A percentile compares a stretch with the other conserved stretches of the same genome.
Evolutionary conservation across 1,139 yeast genomes (phyloP).

Genomic region (Geotrichum klebahnii): DNA sequence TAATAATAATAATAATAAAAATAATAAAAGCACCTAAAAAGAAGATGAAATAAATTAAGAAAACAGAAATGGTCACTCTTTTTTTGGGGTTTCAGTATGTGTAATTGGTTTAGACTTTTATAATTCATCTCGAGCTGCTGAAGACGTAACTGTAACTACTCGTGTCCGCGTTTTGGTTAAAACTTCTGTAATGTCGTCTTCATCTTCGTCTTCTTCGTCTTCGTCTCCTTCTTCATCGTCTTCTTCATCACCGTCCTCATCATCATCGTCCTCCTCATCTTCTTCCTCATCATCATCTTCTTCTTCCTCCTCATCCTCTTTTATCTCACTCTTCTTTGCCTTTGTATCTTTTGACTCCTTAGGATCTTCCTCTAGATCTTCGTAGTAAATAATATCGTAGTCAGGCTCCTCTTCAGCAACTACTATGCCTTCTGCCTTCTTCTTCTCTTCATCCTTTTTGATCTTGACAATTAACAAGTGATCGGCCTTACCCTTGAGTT

Average conservation of each 20-base stretch:
- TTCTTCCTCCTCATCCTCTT: neutral
- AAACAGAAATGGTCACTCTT: no score
- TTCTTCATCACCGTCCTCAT: neutral
- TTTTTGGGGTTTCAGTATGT: no score
- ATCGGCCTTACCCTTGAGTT: slow-evolving; percentile 78
- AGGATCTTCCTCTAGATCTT: slow-evolving; percentile 23
- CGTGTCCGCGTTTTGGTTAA: no score
- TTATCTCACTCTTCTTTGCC: neutral
- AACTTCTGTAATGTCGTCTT: no score
- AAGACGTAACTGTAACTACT: no score
- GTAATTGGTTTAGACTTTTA: no score
- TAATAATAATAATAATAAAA: no score
- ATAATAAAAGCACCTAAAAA: no score
- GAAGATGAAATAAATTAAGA: no score
- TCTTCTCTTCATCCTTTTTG: slow-evolving; percentile 19
- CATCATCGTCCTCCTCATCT: neutral
- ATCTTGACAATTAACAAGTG: slow-evolving; percentile 65
- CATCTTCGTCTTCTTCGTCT: no score
- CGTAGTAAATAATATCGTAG: slow-evolving; percentile 29
- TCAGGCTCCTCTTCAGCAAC: slow-evolving; percentile 25
- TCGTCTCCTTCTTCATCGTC: neutral
- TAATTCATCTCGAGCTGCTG: no score
- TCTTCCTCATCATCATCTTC: slow-evolving; percentile 1
- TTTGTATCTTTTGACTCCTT: neutral
- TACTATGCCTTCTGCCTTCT: slow-evolving; percentile 13